A percentile compares a stretch with the other conserved stretches of the same genome.
Conservation (phyloP, 768 basidiomycete genomes). For the Serendipita sp. region DNA sequence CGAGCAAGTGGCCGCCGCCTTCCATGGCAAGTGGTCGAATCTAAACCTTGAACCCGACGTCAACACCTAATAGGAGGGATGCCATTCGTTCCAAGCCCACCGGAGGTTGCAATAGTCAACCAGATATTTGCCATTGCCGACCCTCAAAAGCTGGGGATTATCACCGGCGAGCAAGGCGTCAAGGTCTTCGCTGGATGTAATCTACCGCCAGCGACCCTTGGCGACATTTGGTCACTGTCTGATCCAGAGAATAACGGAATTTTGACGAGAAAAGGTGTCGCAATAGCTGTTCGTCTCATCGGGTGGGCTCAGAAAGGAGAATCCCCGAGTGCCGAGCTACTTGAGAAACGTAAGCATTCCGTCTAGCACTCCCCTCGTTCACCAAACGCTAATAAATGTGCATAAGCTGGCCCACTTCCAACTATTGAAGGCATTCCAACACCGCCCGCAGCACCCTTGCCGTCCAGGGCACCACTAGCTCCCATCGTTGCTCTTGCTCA, state of each 20-base stretch:
- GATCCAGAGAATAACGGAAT: slow-evolving; percentile 91
- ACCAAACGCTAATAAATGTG: slow-evolving; percentile 10
- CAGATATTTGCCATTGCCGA: slow-evolving; percentile 61
- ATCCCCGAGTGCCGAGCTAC: slow-evolving; percentile 40
- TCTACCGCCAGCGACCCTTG: slow-evolving; percentile 57
- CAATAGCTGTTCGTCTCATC: slow-evolving; percentile 77
- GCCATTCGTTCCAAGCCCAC: slow-evolving; percentile 28
- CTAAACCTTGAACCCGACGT: slow-evolving; percentile 1
- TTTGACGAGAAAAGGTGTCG: slow-evolving; percentile 74
- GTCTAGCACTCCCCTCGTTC: slow-evolving; percentile 2
- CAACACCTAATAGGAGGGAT: not conserved
- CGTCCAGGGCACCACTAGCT: slow-evolving; percentile 29
- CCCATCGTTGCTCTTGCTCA: slow-evolving; percentile 44
- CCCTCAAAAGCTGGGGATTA: slow-evolving; percentile 59
- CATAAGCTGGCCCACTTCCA: slow-evolving; percentile 68
- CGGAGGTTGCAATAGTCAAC: slow-evolving; percentile 43
- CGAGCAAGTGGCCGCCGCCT: slow-evolving; percentile 45
- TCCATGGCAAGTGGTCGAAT: slow-evolving; percentile 22
- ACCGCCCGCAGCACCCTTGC: slow-evolving; percentile 30
- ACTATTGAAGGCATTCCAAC: slow-evolving; percentile 50
- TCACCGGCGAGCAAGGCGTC: slow-evolving; percentile 85
- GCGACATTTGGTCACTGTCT: slow-evolving; percentile 85
- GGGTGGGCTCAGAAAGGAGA: slow-evolving; percentile 85
- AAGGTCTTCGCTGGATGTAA: slow-evolving; percentile 71
- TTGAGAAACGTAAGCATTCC: slow-evolving; percentile 47